Percentiles rank a stretch among this genome's conserved stretches.
Conservation (phyloP, 192 early-diverging fungal species). For the Rhizoclosmatium sp. region DNA sequence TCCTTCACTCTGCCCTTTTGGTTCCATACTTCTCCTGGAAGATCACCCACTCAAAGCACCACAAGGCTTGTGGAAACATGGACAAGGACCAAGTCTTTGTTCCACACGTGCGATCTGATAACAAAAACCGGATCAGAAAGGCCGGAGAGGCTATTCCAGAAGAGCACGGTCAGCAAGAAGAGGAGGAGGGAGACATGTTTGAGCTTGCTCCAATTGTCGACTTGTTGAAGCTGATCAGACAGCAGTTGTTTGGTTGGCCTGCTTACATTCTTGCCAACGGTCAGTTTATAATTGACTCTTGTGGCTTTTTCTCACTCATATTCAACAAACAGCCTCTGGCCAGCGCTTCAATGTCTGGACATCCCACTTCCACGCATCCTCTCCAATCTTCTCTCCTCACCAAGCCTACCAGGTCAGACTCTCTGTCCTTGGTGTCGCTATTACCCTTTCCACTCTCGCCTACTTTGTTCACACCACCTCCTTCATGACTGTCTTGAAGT, state of each 20-base stretch:
- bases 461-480: constrained; percentile 64
- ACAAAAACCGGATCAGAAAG: constrained; percentile 29
- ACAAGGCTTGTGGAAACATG: constrained; percentile 91
- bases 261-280: constrained; percentile 81
- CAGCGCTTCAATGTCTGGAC: constrained; percentile 76
- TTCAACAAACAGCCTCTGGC: constrained; percentile 57
- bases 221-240: constrained; percentile 67
- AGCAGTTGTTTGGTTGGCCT: constrained; percentile 89
- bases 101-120: constrained; percentile 72
- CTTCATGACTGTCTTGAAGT: constrained; percentile 70
- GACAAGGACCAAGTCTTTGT: constrained; percentile 95
- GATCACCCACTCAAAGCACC: constrained; percentile 87
- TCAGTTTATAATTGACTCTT: background rate
- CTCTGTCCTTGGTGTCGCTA: constrained; percentile 78
- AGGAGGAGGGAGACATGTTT: constrained; percentile 50
- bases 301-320: background rate
- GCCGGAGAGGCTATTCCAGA: constrained; percentile 40
- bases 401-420: constrained; percentile 73
- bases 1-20: constrained; percentile 88
- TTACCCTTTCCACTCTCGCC: constrained; percentile 59
- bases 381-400: constrained; percentile 80
- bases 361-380: constrained; percentile 86
- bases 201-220: constrained; percentile 79
- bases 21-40: constrained; percentile 96
- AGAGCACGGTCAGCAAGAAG: background rate